phyloP scores from a whole-genome alignment of 73 alveolate species.

The Symbiodinium natans region DNA sequence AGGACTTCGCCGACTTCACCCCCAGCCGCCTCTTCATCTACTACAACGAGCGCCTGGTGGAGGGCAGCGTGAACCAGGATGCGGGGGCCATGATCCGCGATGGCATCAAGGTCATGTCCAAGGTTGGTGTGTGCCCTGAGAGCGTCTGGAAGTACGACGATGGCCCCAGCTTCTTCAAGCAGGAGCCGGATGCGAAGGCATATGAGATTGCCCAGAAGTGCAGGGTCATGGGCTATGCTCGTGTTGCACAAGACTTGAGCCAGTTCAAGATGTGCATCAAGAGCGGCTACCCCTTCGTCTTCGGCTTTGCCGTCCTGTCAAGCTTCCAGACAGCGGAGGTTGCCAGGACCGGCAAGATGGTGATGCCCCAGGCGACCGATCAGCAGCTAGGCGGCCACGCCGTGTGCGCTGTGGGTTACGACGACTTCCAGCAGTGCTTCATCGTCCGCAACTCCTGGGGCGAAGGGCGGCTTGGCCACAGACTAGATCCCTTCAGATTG shows the following conservation, averaged over 20 bases:
- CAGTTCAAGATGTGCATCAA: not conserved
- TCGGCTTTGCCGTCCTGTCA: constrained; percentile 70
- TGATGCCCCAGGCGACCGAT: constrained; percentile 67
- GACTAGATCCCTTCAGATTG: too few species aligned
- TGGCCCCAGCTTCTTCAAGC: constrained; percentile 38
- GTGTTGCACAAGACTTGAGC: constrained; percentile 33
- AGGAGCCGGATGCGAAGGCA: constrained; percentile 19
- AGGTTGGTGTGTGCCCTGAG: constrained; percentile 21
- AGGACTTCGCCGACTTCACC: not conserved
- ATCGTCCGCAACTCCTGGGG: constrained; percentile 30
- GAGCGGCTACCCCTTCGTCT: constrained; percentile 78
- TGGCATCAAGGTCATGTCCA: constrained; percentile 45
- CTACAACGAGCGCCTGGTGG: constrained; percentile 25
- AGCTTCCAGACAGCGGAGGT: constrained; percentile 31
- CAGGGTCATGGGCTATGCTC: constrained; percentile 73
- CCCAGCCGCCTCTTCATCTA: not conserved
- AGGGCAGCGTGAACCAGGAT: constrained; percentile 80
- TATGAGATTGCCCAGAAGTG: constrained; percentile 43
- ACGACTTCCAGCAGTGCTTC: constrained; percentile 80
- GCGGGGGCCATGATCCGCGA: constrained; percentile 87
- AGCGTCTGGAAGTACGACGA: constrained; percentile 55
- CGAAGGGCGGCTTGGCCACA: not conserved
- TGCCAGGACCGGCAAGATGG: constrained; percentile 76
- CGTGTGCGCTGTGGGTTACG: constrained; percentile 69
- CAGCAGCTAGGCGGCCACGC: constrained; percentile 74